Percentiles rank a stretch among this genome's conserved stretches.
These are phyloP conservation scores for Coemansia brasiliensis DNA, from an alignment of 192 early-diverging fungal species.

Conservation along the genomic window DNA sequence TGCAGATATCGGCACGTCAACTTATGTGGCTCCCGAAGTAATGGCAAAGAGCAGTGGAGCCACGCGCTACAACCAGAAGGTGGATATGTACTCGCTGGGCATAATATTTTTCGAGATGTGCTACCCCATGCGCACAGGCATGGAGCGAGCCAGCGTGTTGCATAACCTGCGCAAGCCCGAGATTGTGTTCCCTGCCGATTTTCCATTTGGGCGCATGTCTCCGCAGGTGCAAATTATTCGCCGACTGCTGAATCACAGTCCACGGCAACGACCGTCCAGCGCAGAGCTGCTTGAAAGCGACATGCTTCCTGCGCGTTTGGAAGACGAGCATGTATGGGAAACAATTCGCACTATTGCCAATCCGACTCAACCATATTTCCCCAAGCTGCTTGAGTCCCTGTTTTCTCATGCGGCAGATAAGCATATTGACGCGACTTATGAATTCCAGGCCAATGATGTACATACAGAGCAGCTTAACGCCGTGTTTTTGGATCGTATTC, in stretches of 20 bases:
- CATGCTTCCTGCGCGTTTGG: conserved; percentile 77
- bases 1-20: conserved; percentile 85
- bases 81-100: conserved; percentile 94
- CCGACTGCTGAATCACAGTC: conserved; percentile 70
- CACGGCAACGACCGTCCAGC: conserved; percentile 76
- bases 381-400: conserved; percentile 74
- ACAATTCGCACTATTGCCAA: conserved; percentile 88
- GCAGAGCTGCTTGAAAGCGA: conserved; percentile 80
- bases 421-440: conserved; percentile 90
- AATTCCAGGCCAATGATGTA: conserved; percentile 63
- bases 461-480: conserved; percentile 61
- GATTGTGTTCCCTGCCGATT: conserved; percentile 56
- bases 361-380: conserved; percentile 84
- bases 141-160: conserved; percentile 83
- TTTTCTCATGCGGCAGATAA: conserved; percentile 75
- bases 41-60: conserved; percentile 21
- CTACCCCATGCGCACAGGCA: conserved; percentile 82
- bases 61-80: conserved; percentile 69
- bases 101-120: conserved; percentile 96
- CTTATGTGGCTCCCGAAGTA: conserved; percentile 80
- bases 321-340: conserved; percentile 89
- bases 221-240: conserved; percentile 73
- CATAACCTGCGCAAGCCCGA: conserved; percentile 63
- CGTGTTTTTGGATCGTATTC: conserved; percentile 67
- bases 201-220: conserved; percentile 62